Percentiles rank a stretch among this genome's conserved stretches.
These are phyloP conservation scores for Stachybotrys elegans DNA, from an alignment of 2,329 filamentous ascomycete species.

Conservation along the genomic window DNA sequence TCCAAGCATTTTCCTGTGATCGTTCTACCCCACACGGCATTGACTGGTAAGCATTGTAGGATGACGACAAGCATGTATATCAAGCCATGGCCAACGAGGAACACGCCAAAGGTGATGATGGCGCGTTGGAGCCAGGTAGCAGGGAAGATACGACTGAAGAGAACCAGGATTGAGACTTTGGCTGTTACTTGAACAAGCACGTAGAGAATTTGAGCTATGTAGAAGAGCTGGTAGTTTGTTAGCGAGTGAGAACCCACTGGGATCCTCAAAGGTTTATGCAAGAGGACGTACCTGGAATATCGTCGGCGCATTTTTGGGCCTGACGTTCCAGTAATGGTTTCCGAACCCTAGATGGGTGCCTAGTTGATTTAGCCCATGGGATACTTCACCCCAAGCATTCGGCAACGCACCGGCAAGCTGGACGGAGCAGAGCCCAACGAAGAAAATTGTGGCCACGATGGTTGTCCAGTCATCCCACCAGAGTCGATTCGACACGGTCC, in stretches of 20 bases:
- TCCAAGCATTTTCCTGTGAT: conserved; percentile 1
- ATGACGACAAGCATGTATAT: background rate
- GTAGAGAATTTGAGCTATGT: conserved; percentile 2
- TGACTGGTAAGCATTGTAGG: conserved; percentile 1
- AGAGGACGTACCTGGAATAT: background rate
- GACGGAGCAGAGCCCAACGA: background rate
- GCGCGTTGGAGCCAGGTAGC: background rate
- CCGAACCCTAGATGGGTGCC: background rate
- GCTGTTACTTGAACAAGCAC: conserved; percentile 2
- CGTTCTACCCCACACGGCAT: background rate
- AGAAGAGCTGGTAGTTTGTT: background rate
- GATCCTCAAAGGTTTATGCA: background rate
- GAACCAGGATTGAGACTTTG: conserved; percentile 2
- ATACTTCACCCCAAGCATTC: background rate
- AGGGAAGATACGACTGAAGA: conserved; percentile 3
- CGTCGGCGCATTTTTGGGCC: background rate
- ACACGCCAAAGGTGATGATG: background rate
- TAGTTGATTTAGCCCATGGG: background rate
- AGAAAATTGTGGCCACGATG: background rate
- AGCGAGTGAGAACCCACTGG: background rate
- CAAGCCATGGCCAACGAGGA: conserved; percentile 1
- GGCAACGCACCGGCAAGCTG: background rate
- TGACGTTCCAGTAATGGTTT: conserved; percentile 4
- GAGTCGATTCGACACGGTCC: background rate
- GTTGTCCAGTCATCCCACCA: conserved; percentile 6